A percentile compares a stretch with the other conserved stretches of the same genome.
Conservation (phyloP, 176 grass and related monocot species). For the Hordeum marinum region DNA sequence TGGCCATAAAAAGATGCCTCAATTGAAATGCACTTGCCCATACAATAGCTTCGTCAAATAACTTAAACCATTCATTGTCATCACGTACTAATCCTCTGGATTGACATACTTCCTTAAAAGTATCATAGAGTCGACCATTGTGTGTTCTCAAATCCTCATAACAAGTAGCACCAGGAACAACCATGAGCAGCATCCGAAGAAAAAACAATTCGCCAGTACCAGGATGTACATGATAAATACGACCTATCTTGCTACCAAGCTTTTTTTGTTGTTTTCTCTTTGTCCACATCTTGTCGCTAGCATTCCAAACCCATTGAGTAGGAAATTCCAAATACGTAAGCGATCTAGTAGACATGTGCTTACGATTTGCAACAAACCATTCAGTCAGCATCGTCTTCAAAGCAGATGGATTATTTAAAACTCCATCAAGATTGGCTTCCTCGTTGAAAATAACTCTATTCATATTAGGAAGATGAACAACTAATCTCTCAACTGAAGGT, state of each 20-base stretch:
- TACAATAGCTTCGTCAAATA: background rate
- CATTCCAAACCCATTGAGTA: background rate
- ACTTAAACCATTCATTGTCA: background rate
- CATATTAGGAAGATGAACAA: background rate
- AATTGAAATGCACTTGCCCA: background rate
- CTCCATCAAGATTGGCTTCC: background rate
- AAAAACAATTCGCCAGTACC: background rate
- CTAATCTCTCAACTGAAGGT: background rate
- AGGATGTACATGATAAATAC: background rate
- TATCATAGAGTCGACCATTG: background rate
- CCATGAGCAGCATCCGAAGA: no score
- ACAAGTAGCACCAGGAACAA: background rate
- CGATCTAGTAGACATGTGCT: no score
- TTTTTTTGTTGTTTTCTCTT: no score
- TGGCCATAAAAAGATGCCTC: background rate
- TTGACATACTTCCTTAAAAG: background rate
- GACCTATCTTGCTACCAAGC: background rate
- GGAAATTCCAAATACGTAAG: background rate
- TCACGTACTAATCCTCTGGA: background rate
- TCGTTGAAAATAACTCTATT: background rate
- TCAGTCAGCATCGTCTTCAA: no score
- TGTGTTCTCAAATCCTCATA: background rate
- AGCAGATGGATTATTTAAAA: background rate
- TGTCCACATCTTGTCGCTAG: no score
- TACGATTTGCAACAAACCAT: background rate